These are phyloP conservation scores for Ilyonectria mors-panacis DNA, from an alignment of 2,329 filamentous ascomycete species.

Conservation along the genomic window DNA sequence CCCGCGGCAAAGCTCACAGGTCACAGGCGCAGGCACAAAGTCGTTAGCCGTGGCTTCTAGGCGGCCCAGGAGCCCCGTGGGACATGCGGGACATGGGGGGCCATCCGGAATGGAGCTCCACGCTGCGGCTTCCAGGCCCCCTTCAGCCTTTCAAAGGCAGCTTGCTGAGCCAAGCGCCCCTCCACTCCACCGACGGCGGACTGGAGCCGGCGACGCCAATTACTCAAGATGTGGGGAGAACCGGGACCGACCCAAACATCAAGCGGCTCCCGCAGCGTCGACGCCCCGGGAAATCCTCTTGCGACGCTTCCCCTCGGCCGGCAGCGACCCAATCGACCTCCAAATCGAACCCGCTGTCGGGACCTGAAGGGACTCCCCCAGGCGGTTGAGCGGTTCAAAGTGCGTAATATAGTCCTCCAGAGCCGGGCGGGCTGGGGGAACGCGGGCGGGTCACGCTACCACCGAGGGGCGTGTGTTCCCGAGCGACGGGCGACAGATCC, in stretches of 20 bases:
- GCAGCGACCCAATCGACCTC: slow-evolving; percentile 40
- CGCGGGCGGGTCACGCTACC: slow-evolving; percentile 40
- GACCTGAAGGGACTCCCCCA: slow-evolving; percentile 21
- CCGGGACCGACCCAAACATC: slow-evolving; percentile 35
- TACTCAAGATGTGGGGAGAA: slow-evolving; percentile 47
- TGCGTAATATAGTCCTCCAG: neutral
- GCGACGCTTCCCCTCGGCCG: slow-evolving; percentile 49
- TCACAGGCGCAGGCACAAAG: neutral
- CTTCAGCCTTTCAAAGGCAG: neutral
- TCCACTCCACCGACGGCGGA: slow-evolving; percentile 33
- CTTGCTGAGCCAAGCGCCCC: neutral
- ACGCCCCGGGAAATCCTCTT: slow-evolving; percentile 56
- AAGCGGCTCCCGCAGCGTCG: slow-evolving; percentile 39
- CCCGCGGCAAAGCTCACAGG: neutral
- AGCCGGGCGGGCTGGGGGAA: slow-evolving; percentile 27
- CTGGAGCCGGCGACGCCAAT: slow-evolving; percentile 28
- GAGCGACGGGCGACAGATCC: slow-evolving; percentile 32
- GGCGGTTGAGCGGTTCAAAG: neutral
- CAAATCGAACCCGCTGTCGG: slow-evolving; percentile 30
- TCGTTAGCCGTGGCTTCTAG: neutral
- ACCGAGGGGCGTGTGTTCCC: slow-evolving; percentile 37
- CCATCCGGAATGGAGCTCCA: slow-evolving; percentile 16
- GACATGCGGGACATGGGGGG: neutral
- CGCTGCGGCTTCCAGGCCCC: slow-evolving; percentile 10
- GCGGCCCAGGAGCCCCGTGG: neutral